Base-by-base conservation (phyloP, 2,329 filamentous ascomycete species). In the Zalaria sp. region DNA sequence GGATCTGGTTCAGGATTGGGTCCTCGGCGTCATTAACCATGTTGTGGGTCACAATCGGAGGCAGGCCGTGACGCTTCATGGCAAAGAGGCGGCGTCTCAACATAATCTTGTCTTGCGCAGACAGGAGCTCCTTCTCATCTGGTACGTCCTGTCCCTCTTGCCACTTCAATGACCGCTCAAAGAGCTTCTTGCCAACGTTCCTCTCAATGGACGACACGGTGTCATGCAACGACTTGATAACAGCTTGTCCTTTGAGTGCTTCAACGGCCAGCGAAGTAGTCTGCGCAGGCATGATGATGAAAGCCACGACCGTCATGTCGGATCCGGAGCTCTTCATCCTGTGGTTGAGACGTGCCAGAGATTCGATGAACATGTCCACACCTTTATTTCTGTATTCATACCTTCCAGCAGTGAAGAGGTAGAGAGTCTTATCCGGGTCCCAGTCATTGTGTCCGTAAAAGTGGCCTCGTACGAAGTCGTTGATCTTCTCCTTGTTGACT, bases 361-460 rank as follows among this genome's bases (percentile, higher is more conserved):
- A 91, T 65, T 98, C 91, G 52, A 98, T 93, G 63, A 96, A 98
- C 91, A 98, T 96, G 63, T 98, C 91, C 6, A 95, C 89, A 57
- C 91, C 91, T 67, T 98, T 98, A 59, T 98, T 98, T 49, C 91
- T 74, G 72, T 89, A 98, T 63, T 98, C 91, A 57, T 98, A 98
- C 48, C 91, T 83, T 46, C 91, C 91, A 5, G 91, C 83, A 3
- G 88, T 98, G 70, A 98, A 98, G 66, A 96, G 82, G 66, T 95
- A 98, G 31, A 98, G 75, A 0, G 91, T 98, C 63, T 96, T 94
- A 46, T 96, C 88, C 9, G 87, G 79, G 47, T 95, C 86, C 51
- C 96, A 96, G 58, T 98, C 88, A 60, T 94, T 93, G 66, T 96
- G 88, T 7, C 91, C 91, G 58, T 96, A 96, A 65, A 98, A 98